Base-by-base conservation (phyloP, 1,139 yeast genomes). In the Yamadazyma diddensiae region DNA sequence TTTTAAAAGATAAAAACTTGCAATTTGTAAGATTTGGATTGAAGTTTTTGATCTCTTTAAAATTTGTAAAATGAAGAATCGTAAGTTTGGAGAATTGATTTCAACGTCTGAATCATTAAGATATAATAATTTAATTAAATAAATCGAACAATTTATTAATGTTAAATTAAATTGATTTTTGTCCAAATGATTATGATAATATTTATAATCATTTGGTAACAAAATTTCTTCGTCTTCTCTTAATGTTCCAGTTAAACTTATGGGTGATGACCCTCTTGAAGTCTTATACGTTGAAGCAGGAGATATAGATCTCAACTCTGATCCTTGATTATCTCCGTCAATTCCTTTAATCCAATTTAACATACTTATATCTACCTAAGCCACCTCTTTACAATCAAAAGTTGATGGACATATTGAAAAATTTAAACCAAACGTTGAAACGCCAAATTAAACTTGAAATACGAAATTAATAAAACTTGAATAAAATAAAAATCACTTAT, bases 31-130 rank as follows among this genome's bases (percentile, higher is more conserved):
- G 5, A 82, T 70, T 33, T 79, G 73, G 41, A 76, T 70, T 9
- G 85, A 76, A 24, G 85, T 73, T 45, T 81, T 77, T 9, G 90
- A 80, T 39, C 94, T 70, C 43, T 75, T 73, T 41, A 84, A 62
- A 22, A 83, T 73, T 51, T 82, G 92, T 39, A 74, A 68, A 29
- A 83, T 64, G 46, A 78, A 84, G 35, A 60, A 61, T 36, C 65
- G 52, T 35, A 66, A 53, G 34, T 61, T 52, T 26, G 51, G 42
- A 30, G 48, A 46, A 25, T 51, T 48, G n/a, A 53, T 43, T 13
- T 28, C 28, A 20, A 38, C 36, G 24, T 25, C 38, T 37, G 38
- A 28, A 27, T 45, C 28, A 16, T 54, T 48, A 2, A 49, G 49
- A 38, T 63, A 68, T 35, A 65, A 52, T 19, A 66, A 55, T 37